A percentile compares a stretch with the other conserved stretches of the same genome.
Conservation (phyloP, 805 yeast genomes). For the Teunomyces aglyptinius region DNA sequence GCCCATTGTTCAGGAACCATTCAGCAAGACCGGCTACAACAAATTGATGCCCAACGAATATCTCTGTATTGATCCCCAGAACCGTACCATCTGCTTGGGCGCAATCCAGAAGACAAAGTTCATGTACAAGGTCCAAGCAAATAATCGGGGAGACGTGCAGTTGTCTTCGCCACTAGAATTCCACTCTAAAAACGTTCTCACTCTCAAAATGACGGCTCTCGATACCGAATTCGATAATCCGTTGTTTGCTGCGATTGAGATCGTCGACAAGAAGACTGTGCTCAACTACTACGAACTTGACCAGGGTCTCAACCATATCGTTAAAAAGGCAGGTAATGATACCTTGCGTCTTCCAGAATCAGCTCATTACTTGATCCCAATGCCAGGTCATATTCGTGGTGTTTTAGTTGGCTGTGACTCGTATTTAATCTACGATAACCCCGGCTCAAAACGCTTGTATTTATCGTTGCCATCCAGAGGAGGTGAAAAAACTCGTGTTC, state of each 20-base stretch:
- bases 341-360: constrained; percentile 16
- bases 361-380: constrained; percentile 55
- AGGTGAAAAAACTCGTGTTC: constrained; percentile 21
- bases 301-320: constrained; percentile 76
- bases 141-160: constrained; percentile 41
- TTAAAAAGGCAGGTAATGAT: constrained; percentile 25
- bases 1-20: constrained; percentile 60
- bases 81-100: constrained; percentile 65
- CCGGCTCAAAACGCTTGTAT: constrained; percentile 21
- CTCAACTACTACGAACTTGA: constrained; percentile 80
- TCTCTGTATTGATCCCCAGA: constrained; percentile 65
- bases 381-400: constrained; percentile 76
- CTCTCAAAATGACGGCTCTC: constrained; percentile 55
- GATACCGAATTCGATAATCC: constrained; percentile 86
- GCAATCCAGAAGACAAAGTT: constrained; percentile 74
- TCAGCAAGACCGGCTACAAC: constrained; percentile 70
- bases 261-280: constrained; percentile 30
- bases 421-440: constrained; percentile 50
- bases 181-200: constrained; percentile 46
- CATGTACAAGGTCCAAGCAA: constrained; percentile 61
- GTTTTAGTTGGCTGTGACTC: constrained; percentile 61
- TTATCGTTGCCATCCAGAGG: constrained; percentile 57
- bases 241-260: constrained; percentile 75
- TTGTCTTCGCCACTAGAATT: constrained; percentile 78
- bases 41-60: constrained; percentile 75